Evolutionary conservation across 2,329 filamentous ascomycete species (phyloP).

Genomic region (Ceratocystis ficicola): DNA sequence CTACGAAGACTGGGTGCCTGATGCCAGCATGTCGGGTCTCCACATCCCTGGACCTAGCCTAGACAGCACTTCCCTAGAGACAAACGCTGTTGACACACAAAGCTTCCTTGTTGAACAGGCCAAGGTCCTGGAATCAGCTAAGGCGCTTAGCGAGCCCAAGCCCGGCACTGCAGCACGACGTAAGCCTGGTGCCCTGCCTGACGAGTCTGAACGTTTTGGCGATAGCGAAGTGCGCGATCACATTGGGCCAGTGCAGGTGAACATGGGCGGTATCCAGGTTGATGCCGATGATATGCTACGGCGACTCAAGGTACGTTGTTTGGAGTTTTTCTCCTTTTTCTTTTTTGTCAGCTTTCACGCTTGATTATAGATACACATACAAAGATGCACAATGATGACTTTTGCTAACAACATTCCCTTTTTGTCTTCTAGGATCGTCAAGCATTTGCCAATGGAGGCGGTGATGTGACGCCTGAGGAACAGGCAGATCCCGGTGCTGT

Average conservation of each 20-base stretch:
- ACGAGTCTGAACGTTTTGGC: conserved; percentile 14
- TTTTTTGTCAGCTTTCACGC: background rate
- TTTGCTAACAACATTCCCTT: background rate
- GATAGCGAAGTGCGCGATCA: conserved; percentile 50
- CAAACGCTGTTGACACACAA: conserved; percentile 49
- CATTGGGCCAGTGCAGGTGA: conserved; percentile 91
- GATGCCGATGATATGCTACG: conserved; percentile 90
- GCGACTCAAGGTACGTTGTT: conserved; percentile 58
- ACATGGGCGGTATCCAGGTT: conserved; percentile 94
- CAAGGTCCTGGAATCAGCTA: conserved; percentile 51
- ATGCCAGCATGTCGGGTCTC: conserved; percentile 54
- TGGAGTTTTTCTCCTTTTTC: background rate
- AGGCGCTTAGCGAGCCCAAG: conserved; percentile 10
- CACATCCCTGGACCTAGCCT: conserved; percentile 39
- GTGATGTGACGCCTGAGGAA: conserved; percentile 13
- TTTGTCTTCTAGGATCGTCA: conserved; percentile 40
- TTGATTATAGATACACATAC: background rate
- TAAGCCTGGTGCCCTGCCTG: conserved; percentile 33
- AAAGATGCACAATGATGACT: background rate
- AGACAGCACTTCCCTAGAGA: conserved; percentile 17
- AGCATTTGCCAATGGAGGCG: conserved; percentile 32
- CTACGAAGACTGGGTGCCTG: conserved; percentile 69
- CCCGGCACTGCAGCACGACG: conserved; percentile 32
- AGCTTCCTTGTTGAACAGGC: conserved; percentile 64
- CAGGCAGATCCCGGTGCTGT: conserved; percentile 15